phyloP scores from a whole-genome alignment of 345 rosid species.

The Syzygium aromaticum region DNA sequence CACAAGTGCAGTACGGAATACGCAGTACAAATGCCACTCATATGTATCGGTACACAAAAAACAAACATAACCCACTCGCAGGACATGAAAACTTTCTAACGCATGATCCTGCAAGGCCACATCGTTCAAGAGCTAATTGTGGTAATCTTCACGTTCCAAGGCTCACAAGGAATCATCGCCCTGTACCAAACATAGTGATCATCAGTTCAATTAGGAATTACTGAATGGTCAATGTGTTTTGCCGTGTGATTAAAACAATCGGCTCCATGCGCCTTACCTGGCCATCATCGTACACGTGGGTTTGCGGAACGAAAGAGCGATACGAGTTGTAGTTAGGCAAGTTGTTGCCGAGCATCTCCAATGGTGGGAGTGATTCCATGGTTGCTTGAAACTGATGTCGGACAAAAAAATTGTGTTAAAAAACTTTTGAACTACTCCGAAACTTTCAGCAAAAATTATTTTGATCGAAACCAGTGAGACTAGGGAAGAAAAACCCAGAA shows the following conservation, averaged over 20 bases:
- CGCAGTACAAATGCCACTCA: neutral
- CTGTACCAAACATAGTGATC: neutral
- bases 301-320: neutral
- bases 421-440: neutral
- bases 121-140: neutral
- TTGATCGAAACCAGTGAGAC: neutral
- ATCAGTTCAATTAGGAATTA: neutral
- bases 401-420: neutral
- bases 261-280: neutral
- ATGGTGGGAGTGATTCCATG: neutral
- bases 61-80: neutral
- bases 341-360: neutral
- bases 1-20: neutral
- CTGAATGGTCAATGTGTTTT: neutral
- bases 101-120: neutral
- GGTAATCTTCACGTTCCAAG: neutral
- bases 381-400: neutral
- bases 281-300: neutral
- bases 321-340: neutral
- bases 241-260: neutral
- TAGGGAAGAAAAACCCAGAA: neutral
- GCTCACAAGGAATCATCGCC: neutral
- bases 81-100: neutral
- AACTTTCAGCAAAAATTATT: neutral
- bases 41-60: neutral